phyloP scores from a whole-genome alignment of 225 moss, liverwort and hornwort genomes.

The Pseudoscleropodium purum region DNA sequence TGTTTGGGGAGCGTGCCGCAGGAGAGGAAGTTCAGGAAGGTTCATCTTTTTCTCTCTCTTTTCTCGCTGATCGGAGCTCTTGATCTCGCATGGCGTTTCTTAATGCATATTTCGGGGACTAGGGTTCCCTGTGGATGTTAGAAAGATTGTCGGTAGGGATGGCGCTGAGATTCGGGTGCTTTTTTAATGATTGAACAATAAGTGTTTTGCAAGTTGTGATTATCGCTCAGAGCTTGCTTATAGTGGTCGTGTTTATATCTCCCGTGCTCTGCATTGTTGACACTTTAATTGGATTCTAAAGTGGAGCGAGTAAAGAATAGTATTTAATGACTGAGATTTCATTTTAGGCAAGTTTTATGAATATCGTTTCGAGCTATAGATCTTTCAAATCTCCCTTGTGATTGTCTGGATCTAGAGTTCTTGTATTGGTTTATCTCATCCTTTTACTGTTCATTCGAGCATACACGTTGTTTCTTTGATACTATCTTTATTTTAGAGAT shows the following conservation, averaged over 20 bases:
- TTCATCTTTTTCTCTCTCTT: neutral
- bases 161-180: neutral
- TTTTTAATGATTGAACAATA: neutral
- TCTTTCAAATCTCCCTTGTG: neutral
- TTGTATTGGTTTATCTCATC: neutral
- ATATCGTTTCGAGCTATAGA: neutral
- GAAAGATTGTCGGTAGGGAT: neutral
- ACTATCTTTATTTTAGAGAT: neutral
- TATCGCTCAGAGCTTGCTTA: neutral
- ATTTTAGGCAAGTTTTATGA: neutral
- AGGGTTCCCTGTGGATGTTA: neutral
- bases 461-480: neutral
- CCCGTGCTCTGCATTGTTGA: neutral
- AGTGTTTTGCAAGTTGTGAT: neutral
- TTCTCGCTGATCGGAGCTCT: slow-evolving; percentile 4
- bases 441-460: neutral
- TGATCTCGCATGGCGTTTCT: neutral
- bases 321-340: neutral
- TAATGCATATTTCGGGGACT: neutral
- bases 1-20: slow-evolving; percentile 91
- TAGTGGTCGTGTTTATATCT: neutral
- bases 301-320: neutral
- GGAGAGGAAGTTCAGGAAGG: slow-evolving; percentile 99
- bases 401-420: slow-evolving; percentile 8
- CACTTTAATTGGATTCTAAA: neutral